Evolutionary conservation across 2,329 filamentous ascomycete genomes (phyloP).

Genomic region (Ustilaginoidea virens): DNA sequence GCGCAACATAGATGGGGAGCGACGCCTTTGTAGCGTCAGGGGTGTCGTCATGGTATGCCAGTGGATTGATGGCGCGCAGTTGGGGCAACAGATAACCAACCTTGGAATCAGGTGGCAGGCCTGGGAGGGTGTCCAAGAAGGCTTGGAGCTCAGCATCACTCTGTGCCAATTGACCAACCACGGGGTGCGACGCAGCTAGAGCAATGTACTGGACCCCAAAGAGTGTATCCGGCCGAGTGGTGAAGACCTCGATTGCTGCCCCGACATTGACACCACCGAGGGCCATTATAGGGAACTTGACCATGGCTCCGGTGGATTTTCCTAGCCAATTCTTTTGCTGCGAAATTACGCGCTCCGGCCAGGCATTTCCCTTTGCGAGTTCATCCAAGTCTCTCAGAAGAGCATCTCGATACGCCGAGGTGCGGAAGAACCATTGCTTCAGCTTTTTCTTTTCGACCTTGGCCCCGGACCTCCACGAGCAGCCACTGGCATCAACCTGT

Average conservation of each 20-base stretch:
- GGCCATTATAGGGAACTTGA: slow-evolving; percentile 51
- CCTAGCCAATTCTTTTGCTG: slow-evolving; percentile 88
- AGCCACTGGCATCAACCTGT: slow-evolving; percentile 75
- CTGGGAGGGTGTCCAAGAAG: slow-evolving; percentile 51
- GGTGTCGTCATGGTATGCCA: slow-evolving; percentile 37
- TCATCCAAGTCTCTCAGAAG: slow-evolving; percentile 56
- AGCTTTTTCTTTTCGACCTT: slow-evolving; percentile 65
- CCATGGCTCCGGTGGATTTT: slow-evolving; percentile 54
- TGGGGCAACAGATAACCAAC: slow-evolving; percentile 52
- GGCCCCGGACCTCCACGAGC: slow-evolving; percentile 76
- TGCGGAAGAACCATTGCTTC: slow-evolving; percentile 83
- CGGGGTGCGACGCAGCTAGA: slow-evolving; percentile 55
- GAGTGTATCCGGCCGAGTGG: slow-evolving; percentile 74
- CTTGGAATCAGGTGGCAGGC: slow-evolving; percentile 39
- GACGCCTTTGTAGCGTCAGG: slow-evolving; percentile 36
- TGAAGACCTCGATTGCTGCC: slow-evolving; percentile 56
- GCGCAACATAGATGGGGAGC: slow-evolving; percentile 65
- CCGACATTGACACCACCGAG: slow-evolving; percentile 23
- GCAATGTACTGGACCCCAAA: slow-evolving; percentile 77
- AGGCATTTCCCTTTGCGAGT: slow-evolving; percentile 46
- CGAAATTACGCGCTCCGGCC: slow-evolving; percentile 69
- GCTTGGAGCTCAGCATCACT: slow-evolving; percentile 44
- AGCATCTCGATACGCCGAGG: slow-evolving; percentile 61
- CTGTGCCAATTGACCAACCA: slow-evolving; percentile 46
- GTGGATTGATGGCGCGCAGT: slow-evolving; percentile 48